phyloP scores from a whole-genome alignment of 2,329 filamentous ascomycete genomes.

The Tolypocladium guangdongense region DNA sequence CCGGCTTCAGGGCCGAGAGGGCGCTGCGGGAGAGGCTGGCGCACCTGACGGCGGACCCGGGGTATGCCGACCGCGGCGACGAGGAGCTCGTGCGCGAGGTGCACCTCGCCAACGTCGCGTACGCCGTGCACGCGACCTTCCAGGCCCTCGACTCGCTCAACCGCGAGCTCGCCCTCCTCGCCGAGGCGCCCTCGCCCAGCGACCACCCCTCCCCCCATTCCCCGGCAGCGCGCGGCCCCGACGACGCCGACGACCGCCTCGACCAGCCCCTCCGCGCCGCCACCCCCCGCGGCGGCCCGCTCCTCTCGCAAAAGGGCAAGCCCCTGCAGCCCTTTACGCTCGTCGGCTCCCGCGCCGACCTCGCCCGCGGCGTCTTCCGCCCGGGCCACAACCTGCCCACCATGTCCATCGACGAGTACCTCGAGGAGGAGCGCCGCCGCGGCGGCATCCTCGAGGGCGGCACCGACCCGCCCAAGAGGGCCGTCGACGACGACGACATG shows the following conservation, averaged over 20 bases:
- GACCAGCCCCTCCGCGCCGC: conserved; percentile 50
- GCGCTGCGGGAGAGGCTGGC: conserved; percentile 75
- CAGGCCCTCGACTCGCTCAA: conserved; percentile 79
- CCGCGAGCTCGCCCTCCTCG: conserved; percentile 74
- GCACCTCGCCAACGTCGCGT: conserved; percentile 63
- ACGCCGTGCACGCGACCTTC: conserved; percentile 70
- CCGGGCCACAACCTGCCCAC: conserved; percentile 89
- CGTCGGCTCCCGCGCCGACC: conserved; percentile 61
- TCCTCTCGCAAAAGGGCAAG: conserved; percentile 69
- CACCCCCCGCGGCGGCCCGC: conserved; percentile 49
- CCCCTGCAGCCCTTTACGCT: conserved; percentile 88
- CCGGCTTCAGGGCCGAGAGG: conserved; percentile 76
- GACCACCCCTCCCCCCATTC: conserved; percentile 27
- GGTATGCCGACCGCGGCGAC: conserved; percentile 55
- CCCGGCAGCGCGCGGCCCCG: conserved; percentile 21
- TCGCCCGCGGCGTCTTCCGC: conserved; percentile 74
- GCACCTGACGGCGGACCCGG: conserved; percentile 30
- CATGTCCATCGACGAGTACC: conserved; percentile 96
- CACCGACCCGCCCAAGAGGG: conserved; percentile 58
- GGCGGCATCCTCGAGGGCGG: conserved; percentile 89
- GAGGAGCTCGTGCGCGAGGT: conserved; percentile 75
- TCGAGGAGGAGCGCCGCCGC: conserved; percentile 76
- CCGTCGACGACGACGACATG: conserved; percentile 80
- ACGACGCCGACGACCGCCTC: conserved; percentile 48
- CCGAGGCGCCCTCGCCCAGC: conserved; percentile 52